Conservation (phyloP, 306 rosid genomes). For the Corylus americana region DNA sequence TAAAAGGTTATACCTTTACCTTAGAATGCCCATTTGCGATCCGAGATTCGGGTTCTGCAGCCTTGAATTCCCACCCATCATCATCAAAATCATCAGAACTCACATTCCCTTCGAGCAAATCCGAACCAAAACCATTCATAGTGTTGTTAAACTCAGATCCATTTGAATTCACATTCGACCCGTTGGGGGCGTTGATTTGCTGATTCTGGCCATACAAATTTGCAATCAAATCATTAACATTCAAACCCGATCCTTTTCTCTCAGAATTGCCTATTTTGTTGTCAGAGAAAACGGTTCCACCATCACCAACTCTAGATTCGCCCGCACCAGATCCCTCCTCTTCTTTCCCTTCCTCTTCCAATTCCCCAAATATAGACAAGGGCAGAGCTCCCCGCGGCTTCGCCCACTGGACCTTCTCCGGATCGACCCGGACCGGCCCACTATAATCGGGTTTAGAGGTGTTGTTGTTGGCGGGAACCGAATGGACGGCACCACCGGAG, state of each 20-base stretch:
- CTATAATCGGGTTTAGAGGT: slow-evolving; percentile 24
- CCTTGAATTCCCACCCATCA: slow-evolving; percentile 95
- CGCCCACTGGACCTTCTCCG: slow-evolving; percentile 34
- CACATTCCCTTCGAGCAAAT: slow-evolving; percentile 33
- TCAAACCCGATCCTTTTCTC: slow-evolving; percentile 42
- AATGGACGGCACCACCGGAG: slow-evolving; percentile 25
- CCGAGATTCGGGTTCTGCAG: slow-evolving; percentile 55
- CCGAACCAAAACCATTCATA: slow-evolving; percentile 30
- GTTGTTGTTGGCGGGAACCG: slow-evolving; percentile 12
- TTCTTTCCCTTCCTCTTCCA: slow-evolving; percentile 38
- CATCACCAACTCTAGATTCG: slow-evolving; percentile 22
- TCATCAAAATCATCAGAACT: slow-evolving; percentile 42
- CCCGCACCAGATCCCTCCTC: slow-evolving; percentile 28
- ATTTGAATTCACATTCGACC: slow-evolving; percentile 32
- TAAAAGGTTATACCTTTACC: slow-evolving; percentile 28
- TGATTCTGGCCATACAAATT: slow-evolving; percentile 46
- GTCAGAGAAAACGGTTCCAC: slow-evolving; percentile 24
- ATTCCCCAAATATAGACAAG: slow-evolving; percentile 79
- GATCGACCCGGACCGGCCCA: slow-evolving; percentile 16
- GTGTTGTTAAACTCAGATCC: slow-evolving; percentile 17
- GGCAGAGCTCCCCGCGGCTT: slow-evolving; percentile 78
- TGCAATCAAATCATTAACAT: slow-evolving; percentile 52
- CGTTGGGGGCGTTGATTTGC: slow-evolving; percentile 33
- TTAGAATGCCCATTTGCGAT: slow-evolving; percentile 31
- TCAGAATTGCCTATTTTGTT: slow-evolving; percentile 28